A percentile compares a stretch with the other conserved stretches of the same genome.
phyloP scores from a whole-genome alignment of 805 yeast genomes.

The Candida gorgasii region DNA sequence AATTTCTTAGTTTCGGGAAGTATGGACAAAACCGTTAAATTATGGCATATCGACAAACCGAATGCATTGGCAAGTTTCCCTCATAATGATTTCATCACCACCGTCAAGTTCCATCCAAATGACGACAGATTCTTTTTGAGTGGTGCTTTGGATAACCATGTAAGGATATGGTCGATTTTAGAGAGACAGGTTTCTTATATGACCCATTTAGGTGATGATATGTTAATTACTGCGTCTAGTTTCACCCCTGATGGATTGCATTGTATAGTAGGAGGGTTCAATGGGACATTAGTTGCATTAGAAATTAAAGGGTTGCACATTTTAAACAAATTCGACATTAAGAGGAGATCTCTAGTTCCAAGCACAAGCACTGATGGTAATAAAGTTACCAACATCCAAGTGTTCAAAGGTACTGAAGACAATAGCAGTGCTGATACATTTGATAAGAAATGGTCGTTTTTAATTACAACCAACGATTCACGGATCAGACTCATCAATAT shows the following conservation, averaged over 20 bases:
- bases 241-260: slow-evolving; percentile 67
- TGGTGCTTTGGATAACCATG: slow-evolving; percentile 74
- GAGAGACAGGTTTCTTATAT: slow-evolving; percentile 63
- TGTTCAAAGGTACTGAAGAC: slow-evolving; percentile 33
- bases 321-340: slow-evolving; percentile 31
- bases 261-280: slow-evolving; percentile 73
- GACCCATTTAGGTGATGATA: slow-evolving; percentile 55
- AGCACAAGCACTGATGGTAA: slow-evolving; percentile 27
- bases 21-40: slow-evolving; percentile 77
- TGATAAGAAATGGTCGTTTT: slow-evolving; percentile 28
- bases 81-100: slow-evolving; percentile 82
- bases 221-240: slow-evolving; percentile 71
- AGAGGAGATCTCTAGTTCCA: slow-evolving; percentile 23
- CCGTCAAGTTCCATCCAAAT: slow-evolving; percentile 74
- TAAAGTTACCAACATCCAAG: slow-evolving; percentile 75
- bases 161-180: slow-evolving; percentile 82
- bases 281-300: slow-evolving; percentile 63
- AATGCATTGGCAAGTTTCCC: slow-evolving; percentile 62
- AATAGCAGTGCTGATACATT: slow-evolving; percentile 12
- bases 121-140: slow-evolving; percentile 87
- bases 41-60: slow-evolving; percentile 81
- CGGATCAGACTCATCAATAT: slow-evolving; percentile 66
- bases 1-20: slow-evolving; percentile 78
- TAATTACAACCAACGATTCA: slow-evolving; percentile 83
- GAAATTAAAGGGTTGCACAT: slow-evolving; percentile 64